These are phyloP conservation scores for Tephrocybe sp. DNA, from an alignment of 768 basidiomycete species.

Conservation along the genomic window DNA sequence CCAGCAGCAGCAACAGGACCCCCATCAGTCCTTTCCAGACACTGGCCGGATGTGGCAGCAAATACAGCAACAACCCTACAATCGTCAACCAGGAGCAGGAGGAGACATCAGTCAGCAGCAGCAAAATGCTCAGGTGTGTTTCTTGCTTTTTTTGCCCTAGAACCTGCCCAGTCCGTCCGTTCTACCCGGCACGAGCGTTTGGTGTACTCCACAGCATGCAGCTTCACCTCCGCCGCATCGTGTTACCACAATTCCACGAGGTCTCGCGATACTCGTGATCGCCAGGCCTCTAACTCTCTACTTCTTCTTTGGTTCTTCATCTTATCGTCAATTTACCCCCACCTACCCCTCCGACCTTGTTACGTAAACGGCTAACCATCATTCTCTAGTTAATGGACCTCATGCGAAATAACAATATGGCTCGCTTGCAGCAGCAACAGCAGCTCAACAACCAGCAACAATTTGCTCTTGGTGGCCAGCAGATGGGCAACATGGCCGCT, in stretches of 20 bases:
- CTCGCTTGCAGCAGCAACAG: constrained; percentile 37
- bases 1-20: constrained; percentile 39
- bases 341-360: constrained; percentile 16
- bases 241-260: constrained; percentile 12
- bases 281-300: constrained; percentile 5
- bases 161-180: constrained; percentile 9
- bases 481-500: constrained; percentile 31
- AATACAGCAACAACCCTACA: constrained; percentile 47
- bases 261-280: constrained; percentile 12
- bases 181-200: constrained; percentile 9
- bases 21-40: constrained; percentile 48
- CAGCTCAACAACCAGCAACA: constrained; percentile 41
- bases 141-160: constrained; percentile 5
- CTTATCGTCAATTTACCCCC: constrained; percentile 19
- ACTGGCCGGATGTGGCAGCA: constrained; percentile 59
- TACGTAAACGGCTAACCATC: constrained; percentile 24
- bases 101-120: constrained; percentile 39
- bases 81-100: constrained; percentile 42
- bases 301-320: constrained; percentile 10
- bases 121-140: constrained; percentile 49
- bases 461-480: constrained; percentile 38
- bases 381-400: constrained; percentile 42
- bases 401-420: constrained; percentile 38
- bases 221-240: constrained; percentile 7
- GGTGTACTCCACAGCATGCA: constrained; percentile 9